These are phyloP conservation scores for Rheum nobile DNA, from an alignment of 148 eudicot species.

Conservation along the genomic window DNA sequence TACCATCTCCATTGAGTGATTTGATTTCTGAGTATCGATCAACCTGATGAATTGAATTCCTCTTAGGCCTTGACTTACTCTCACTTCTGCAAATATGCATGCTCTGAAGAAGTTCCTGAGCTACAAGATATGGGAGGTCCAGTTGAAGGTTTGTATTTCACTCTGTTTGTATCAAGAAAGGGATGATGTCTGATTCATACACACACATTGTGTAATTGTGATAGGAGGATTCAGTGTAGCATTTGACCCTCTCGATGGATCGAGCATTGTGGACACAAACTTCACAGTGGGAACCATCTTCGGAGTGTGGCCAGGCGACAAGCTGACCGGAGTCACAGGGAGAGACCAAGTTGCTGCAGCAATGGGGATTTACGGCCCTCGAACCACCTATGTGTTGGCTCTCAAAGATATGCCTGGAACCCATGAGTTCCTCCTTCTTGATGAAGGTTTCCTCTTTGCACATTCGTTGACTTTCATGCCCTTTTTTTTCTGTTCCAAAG, in stretches of 20 bases:
- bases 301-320: conserved; percentile 99
- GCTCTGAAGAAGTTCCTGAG: conserved; percentile 97
- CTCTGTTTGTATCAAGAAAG: not conserved
- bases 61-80: conserved; percentile 79
- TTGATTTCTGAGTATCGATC: not conserved
- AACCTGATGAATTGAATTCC: not conserved
- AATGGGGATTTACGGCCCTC: conserved; percentile 95
- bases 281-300: conserved; percentile 98
- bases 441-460: conserved; percentile 54
- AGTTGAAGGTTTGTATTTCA: conserved; percentile 41
- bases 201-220: too few relatives aligned
- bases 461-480: not conserved
- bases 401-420: conserved; percentile 80
- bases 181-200: too few relatives aligned
- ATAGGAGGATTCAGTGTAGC: conserved; percentile 99
- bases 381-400: conserved; percentile 94
- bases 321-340: conserved; percentile 92
- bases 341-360: conserved; percentile 96
- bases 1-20: not conserved
- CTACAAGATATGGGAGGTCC: conserved; percentile 99
- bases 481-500: not conserved
- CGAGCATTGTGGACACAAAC: conserved; percentile 96
- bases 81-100: conserved; percentile 96
- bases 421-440: conserved; percentile 97
- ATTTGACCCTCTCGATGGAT: conserved; percentile 97